Base-by-base conservation (phyloP, 2,329 filamentous ascomycete genomes). In the Phyllosticta citribraziliensis region DNA sequence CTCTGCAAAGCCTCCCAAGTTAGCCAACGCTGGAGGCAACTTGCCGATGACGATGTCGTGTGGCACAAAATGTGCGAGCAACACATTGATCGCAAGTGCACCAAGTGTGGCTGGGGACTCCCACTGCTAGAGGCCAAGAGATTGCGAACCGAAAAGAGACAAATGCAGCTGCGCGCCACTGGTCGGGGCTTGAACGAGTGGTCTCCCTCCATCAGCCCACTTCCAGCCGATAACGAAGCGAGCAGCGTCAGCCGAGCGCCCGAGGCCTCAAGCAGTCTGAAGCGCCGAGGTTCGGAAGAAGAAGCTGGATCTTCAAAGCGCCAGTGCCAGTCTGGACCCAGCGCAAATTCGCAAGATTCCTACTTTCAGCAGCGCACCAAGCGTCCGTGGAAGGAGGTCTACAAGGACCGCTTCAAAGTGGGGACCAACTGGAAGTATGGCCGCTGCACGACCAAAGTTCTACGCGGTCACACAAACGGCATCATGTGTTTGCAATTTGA, bases 21-120 rank as follows among this genome's bases (percentile, higher is more conserved):
- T 60, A 97, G 91, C 72, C 84, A 86, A 62, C 83, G 87, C 67
- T 99, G 94, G 94, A 84, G 90, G 64, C 84, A 84, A 62, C 78
- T 99, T 51, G 93, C 94, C n/a, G 94, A 97, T 68, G 93, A 97
- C 70, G 93, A 99, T 73, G 88, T 96, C 9, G 93, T 99, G 3
- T 99, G 94, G 94, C 89, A 97, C 71, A 88, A 88, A 65, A 97
- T 97, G 92, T 99, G 94, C 72, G 91, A 96, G 74, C 93, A 97
- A 71, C 92, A 96, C 73, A 95, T 97, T 67, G 90, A 95, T 72
- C 82, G 91, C 63, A 96, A 96, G 72, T 97, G 92, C 73, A 92
- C 86, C 63, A 96, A 94, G 71, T 99, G 94, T 71, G 93, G 94
- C 24, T 97, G 92, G 91, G 94, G 94, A 2, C 75, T 99, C 63